Base-by-base conservation (phyloP, 2,329 filamentous ascomycete species). In the Botryotinia convoluta region DNA sequence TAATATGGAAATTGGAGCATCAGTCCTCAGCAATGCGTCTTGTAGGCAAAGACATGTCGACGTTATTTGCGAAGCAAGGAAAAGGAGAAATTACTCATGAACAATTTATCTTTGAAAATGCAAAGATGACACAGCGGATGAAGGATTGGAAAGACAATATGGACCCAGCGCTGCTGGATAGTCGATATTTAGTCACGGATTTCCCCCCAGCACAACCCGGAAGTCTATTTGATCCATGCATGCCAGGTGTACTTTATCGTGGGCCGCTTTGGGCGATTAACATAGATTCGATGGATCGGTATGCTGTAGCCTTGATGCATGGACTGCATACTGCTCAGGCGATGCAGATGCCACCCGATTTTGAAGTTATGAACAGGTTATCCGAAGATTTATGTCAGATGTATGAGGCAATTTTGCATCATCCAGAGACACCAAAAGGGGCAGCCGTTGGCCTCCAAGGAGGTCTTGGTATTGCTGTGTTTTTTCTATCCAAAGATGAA, bases 221-320 rank as follows among this genome's bases (percentile, higher is more conserved):
- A 4, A 86, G 91, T 71, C 90, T 93, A 76, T 89, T 95, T 74
- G 87, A 94, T 79, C 92, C 93, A 0, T 94, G 91, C 77, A 85
- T 89, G 64, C 88, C 90, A 0, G 89, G 91, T 9, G 83, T 87
- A n/a, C 84, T 98, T 3, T 93, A 92, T 81, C 84, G 87, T n/a
- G 90, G 87, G 0, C 89, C 90, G 0, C 81, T 94, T 2, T 95
- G 93, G 83, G 86, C 90, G 18, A 89, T 92, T 64, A 98, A 97
- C 75, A 87, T 92, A 67, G 84, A 94, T 26, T 86, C 87, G 73
- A 88, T 94, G 74, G 94, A 97, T 80, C 93, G 93, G 85, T 90
- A 93, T 80, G 91, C 91, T 12, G 89, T 95, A 37, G 87, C 91
- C 65, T 86, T 96, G 74, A 93, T 97, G 91, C 94, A 94, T 82